Evolutionary conservation across 768 basidiomycete species (phyloP), one percentile per base, ranked within the genome.

Genomic region (Kockovaella imperatae): DNA sequence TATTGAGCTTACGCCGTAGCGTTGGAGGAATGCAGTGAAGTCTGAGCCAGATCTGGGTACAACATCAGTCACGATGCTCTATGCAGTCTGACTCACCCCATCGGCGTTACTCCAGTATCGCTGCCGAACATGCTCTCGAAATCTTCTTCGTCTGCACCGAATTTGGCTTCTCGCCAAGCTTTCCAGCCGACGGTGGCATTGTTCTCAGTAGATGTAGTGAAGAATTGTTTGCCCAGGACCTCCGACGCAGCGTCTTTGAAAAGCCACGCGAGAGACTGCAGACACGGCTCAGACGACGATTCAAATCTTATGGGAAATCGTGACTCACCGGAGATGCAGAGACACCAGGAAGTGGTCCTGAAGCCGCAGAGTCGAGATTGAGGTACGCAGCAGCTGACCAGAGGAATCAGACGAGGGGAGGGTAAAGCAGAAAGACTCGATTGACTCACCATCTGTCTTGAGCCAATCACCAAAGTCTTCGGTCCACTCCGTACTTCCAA

Each of bases 381-480:
- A 95, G 72, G 64, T 96, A 97, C 13, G 86, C 78, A 14, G 86
- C 88, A 35, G 83, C 84, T 62, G 39, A 20, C 21, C 25, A 18
- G 53, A 10, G 11, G 18, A 21, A 14, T 40, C 42, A 45, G 6
- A 20, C 42, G 21, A 7, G 17, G 14, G n/a, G 8, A 49, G 17
- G n/a, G 15, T 38, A 31, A 35, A 17, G 21, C 23, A n/a, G n/a
- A n/a, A n/a, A n/a, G n/a, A n/a, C n/a, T n/a, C n/a, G n/a, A n/a
- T n/a, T n/a, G 20, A 32, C 35, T 44, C 34, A 61, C 63, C 49
- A 38, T 91, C 79, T 28, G 83, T 74, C 32, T 78, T 76, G 31
- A 96, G 80, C 81, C 84, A 93, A 14, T 79, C 76, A 0, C 80
- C 64, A 62, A 93, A 96, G 64, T 96, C 93, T 68, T 96, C 93